A percentile compares a stretch with the other conserved stretches of the same genome.
phyloP scores from a whole-genome alignment of 2,329 filamentous ascomycete species.

The Ophiosphaerella korrae region DNA sequence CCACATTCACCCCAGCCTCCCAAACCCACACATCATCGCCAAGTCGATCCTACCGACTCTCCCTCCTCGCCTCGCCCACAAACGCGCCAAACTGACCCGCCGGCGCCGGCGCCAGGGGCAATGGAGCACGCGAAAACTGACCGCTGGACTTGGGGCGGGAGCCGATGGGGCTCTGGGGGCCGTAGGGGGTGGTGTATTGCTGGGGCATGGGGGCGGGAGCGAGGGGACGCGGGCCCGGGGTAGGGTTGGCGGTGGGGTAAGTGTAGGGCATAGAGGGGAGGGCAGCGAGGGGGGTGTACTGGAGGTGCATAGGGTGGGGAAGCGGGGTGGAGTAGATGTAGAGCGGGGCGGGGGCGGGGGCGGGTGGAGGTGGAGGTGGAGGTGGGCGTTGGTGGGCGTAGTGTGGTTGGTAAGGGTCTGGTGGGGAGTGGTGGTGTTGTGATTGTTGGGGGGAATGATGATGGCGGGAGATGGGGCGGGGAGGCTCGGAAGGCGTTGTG shows the following conservation, averaged over 20 bases:
- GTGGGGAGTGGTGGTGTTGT: constrained; percentile 21
- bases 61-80: constrained; percentile 32
- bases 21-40: not conserved
- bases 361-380: constrained; percentile 21
- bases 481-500: constrained; percentile 19
- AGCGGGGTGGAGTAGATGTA: constrained; percentile 26
- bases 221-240: constrained; percentile 11
- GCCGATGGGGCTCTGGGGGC: constrained; percentile 28
- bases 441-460: constrained; percentile 17
- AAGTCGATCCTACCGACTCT: constrained; percentile 33
- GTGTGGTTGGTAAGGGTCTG: constrained; percentile 25
- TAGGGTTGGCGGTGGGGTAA: constrained; percentile 13
- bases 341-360: constrained; percentile 28
- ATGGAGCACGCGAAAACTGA: constrained; percentile 26
- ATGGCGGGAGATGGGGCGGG: constrained; percentile 24
- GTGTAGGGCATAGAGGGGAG: constrained; percentile 21
- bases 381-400: constrained; percentile 20
- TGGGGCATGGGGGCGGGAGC: constrained; percentile 23
- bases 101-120: constrained; percentile 38
- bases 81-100: constrained; percentile 34
- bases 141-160: constrained; percentile 31
- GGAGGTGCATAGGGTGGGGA: constrained; percentile 32
- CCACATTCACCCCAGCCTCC: too few species aligned
- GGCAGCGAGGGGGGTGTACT: constrained; percentile 34
- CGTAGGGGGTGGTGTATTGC: constrained; percentile 38